These are phyloP conservation scores for Paradendryphiella salina DNA, from an alignment of 2,329 filamentous ascomycete species.

Conservation along the genomic window DNA sequence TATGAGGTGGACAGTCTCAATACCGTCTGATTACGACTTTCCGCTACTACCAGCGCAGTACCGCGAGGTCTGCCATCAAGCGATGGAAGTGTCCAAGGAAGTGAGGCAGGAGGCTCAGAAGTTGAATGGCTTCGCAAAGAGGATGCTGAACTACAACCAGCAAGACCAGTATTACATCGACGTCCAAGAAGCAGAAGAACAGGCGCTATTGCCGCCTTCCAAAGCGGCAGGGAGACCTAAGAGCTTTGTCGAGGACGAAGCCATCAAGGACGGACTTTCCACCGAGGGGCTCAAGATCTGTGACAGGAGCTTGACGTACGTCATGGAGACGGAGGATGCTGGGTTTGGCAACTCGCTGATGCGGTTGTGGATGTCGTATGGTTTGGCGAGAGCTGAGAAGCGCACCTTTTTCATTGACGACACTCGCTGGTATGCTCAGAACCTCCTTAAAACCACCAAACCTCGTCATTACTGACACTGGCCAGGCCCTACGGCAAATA, in stretches of 20 bases:
- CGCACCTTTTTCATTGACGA: conserved; percentile 85
- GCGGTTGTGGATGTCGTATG: conserved; percentile 82
- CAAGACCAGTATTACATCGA: conserved; percentile 73
- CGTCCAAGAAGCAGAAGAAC: conserved; percentile 68
- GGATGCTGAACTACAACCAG: conserved; percentile 59
- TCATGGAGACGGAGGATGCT: conserved; percentile 73
- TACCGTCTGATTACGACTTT: conserved; percentile 68
- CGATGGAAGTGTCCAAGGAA: conserved; percentile 64
- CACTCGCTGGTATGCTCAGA: conserved; percentile 64
- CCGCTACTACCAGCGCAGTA: conserved; percentile 70
- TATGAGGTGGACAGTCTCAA: conserved; percentile 78
- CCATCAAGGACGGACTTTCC: conserved; percentile 35
- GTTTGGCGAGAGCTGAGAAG: conserved; percentile 72
- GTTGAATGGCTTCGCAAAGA: conserved; percentile 32
- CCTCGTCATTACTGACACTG: conserved; percentile 18
- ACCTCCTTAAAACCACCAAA: neutral
- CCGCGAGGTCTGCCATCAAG: conserved; percentile 68
- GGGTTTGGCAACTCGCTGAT: conserved; percentile 77
- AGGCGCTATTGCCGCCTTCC: conserved; percentile 61
- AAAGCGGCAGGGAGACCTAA: conserved; percentile 46
- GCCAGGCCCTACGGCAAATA: conserved; percentile 73
- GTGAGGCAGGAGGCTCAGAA: conserved; percentile 43
- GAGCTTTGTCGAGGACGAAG: conserved; percentile 45
- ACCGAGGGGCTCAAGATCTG: conserved; percentile 59
- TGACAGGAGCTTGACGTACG: conserved; percentile 72